Evolutionary conservation across 202 grass and related monocot genomes (phyloP), one percentile per base, ranked within the genome.

Genomic region (Digitaria exilis): DNA sequence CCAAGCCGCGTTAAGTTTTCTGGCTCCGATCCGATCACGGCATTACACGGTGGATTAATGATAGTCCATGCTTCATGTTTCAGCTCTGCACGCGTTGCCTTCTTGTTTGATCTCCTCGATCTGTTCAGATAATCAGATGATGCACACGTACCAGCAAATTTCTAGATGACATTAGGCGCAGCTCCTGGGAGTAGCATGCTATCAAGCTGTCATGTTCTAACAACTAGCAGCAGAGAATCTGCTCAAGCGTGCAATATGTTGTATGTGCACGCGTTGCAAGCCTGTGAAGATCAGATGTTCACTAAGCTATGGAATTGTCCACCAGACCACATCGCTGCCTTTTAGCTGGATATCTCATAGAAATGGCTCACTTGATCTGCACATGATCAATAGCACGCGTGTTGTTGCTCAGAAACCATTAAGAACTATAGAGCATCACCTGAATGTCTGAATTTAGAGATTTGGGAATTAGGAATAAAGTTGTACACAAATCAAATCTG

Each of bases 241-340:
- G n/a, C 55, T 13, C 22, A 10, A 58, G 22, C 22, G 22, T 58
- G n/a, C 54, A 57, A 55, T 2, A 55, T 22, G 3, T 55, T n/a
- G n/a, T 57, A 22, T 12, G 55, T 26, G 55, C 96, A 62, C 91
- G 86, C 21, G 96, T 99, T 2, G 93, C 93, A 56, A 94, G 84
- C 71, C 91, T 84, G 76, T 98, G 96, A 69, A 95, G 86, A 56
- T 94, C 93, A 12, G 96, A 94, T 44, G 93, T 99, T 57, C 89
- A 90, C 28, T 96, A 89, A 2, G 80, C 85, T 80, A 85, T 72
- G 57, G 93, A 82, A 26, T 81, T 71, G 75, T 96, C 89, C 65
- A 96, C 80, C 76, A 96, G 87, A 62, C 93, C 89, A 6, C 52
- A 51, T 85, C 87, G 93, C 26, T 98, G 83, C 90, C 78, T 89